phyloP scores from a whole-genome alignment of 805 yeast genomes.

The Limtongozyma cylindracea region DNA sequence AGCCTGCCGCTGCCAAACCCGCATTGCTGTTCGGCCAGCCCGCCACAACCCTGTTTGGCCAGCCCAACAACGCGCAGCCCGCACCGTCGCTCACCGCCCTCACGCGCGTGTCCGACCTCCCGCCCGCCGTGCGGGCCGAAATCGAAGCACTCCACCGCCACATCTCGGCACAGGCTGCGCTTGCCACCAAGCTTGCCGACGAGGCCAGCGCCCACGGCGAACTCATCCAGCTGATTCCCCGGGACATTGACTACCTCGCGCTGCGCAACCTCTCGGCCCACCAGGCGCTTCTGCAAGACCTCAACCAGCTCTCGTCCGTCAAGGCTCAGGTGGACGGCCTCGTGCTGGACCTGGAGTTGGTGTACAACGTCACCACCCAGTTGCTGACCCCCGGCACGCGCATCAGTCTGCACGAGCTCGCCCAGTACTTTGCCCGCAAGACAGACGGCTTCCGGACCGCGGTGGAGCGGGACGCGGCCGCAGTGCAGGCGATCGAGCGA shows the following conservation, averaged over 20 bases:
- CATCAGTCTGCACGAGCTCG: constrained; percentile 26
- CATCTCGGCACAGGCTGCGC: constrained; percentile 47
- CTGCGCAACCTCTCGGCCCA: constrained; percentile 36
- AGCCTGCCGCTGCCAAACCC: constrained; percentile 1
- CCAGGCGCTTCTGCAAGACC: constrained; percentile 31
- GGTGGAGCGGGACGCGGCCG: constrained; percentile 29
- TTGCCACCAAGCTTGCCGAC: constrained; percentile 40
- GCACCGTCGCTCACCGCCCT: constrained; percentile 34
- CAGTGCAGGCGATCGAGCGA: constrained; percentile 33
- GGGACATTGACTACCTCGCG: constrained; percentile 39
- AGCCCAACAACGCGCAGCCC: constrained; percentile 4
- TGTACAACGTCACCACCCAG: constrained; percentile 26
- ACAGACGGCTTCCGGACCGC: constrained; percentile 21
- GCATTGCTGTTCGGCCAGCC: constrained; percentile 1
- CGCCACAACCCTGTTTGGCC: constrained; percentile 1
- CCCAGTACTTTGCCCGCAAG: constrained; percentile 23
- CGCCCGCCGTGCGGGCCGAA: constrained; percentile 43
- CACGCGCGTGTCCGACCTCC: constrained; percentile 53
- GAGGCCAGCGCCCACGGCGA: constrained; percentile 37
- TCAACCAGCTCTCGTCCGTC: constrained; percentile 9
- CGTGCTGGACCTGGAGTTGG: constrained; percentile 23
- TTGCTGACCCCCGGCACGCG: constrained; percentile 27
- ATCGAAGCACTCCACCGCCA: constrained; percentile 46
- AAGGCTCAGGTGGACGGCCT: constrained; percentile 13
- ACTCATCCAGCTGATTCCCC: constrained; percentile 44